These are phyloP conservation scores for Xenoacremonium recifei DNA, from an alignment of 2,329 filamentous ascomycete genomes.

Conservation along the genomic window DNA sequence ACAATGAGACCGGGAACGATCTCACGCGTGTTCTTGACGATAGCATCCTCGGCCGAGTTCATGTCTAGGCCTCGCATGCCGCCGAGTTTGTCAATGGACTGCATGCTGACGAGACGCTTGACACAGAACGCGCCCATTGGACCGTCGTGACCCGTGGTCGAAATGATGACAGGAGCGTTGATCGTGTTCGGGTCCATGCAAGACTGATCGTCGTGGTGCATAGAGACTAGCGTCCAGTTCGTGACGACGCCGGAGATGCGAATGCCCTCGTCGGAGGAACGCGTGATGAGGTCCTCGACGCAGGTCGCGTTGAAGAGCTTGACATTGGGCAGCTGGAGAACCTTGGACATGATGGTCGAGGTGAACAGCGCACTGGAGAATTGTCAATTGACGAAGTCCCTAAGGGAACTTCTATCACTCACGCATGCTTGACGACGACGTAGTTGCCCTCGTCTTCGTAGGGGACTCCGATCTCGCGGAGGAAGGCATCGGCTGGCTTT, in stretches of 20 bases:
- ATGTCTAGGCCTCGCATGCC: constrained; percentile 95
- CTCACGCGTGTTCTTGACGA: constrained; percentile 88
- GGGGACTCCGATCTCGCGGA: constrained; percentile 76
- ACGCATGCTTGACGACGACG: constrained; percentile 94
- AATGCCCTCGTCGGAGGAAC: constrained; percentile 55
- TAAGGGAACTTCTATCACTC: too few species aligned
- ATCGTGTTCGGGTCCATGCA: constrained; percentile 99
- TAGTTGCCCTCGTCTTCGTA: constrained; percentile 88
- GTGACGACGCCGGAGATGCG: constrained; percentile 87
- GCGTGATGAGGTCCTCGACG: constrained; percentile 90
- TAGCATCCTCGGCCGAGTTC: constrained; percentile 87
- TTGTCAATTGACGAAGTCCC: too few species aligned
- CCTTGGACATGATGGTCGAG: constrained; percentile 79
- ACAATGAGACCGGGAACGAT: constrained; percentile 84
- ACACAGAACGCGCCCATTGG: constrained; percentile 90
- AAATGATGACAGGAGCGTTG: constrained; percentile 85
- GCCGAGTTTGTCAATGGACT: constrained; percentile 76
- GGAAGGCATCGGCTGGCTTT: constrained; percentile 84
- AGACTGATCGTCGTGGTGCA: constrained; percentile 84
- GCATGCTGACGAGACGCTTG: constrained; percentile 89
- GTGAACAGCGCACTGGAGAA: constrained; percentile 90
- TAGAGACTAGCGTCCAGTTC: constrained; percentile 90
- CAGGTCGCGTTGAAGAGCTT: constrained; percentile 96
- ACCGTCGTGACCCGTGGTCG: constrained; percentile 86
- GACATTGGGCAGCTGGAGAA: constrained; percentile 82